phyloP scores from a whole-genome alignment of 768 basidiomycete species.

The Mycena alexandri region DNA sequence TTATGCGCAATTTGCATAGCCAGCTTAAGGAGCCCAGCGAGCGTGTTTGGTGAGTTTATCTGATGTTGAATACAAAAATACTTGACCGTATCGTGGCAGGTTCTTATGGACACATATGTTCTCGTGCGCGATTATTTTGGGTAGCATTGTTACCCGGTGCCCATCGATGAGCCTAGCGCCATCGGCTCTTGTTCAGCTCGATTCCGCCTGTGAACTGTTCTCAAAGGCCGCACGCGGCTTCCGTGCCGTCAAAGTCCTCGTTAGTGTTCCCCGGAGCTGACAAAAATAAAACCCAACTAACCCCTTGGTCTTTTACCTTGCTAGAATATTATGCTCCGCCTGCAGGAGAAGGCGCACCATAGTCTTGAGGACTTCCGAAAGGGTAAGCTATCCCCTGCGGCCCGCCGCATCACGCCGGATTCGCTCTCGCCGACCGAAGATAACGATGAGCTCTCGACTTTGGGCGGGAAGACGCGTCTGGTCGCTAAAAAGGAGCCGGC shows the following conservation, averaged over 20 bases:
- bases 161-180: conserved; percentile 85
- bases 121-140: conserved; percentile 80
- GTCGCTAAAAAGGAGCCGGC: conserved; percentile 72
- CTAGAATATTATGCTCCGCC: conserved; percentile 73
- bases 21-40: conserved; percentile 74
- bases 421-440: conserved; percentile 61
- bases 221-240: conserved; percentile 77
- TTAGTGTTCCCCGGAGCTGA: conserved; percentile 46
- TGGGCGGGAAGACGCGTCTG: conserved; percentile 76
- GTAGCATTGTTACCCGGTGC: conserved; percentile 82
- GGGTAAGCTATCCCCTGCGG: conserved; percentile 63
- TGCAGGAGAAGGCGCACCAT: conserved; percentile 75
- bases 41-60: conserved; percentile 66
- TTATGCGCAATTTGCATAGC: conserved; percentile 76
- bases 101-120: conserved; percentile 73
- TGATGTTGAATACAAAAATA: conserved; percentile 44
- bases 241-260: conserved; percentile 73
- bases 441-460: conserved; percentile 71
- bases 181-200: conserved; percentile 78
- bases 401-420: conserved; percentile 54
- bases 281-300: not conserved
- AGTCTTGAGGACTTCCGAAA: conserved; percentile 74
- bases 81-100: conserved; percentile 14
- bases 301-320: conserved; percentile 10
- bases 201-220: conserved; percentile 82